Conservation (phyloP, 352 stramenopile genomes). For the Phytophthora pseudosyringae region DNA sequence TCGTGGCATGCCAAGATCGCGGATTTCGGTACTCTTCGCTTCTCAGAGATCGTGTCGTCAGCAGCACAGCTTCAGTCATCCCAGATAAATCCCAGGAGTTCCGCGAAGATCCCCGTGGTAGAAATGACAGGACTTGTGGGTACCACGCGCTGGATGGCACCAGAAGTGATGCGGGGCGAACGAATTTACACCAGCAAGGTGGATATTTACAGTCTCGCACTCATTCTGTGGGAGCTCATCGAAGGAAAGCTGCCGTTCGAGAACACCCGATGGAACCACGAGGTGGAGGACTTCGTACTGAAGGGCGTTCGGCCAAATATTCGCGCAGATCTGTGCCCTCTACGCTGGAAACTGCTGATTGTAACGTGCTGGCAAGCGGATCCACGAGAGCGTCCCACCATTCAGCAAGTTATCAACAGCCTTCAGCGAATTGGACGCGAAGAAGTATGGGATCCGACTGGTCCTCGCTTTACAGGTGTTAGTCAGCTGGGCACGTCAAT, state of each 20-base stretch:
- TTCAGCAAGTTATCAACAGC: constrained; percentile 86
- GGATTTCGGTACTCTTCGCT: constrained; percentile 89
- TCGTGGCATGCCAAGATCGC: constrained; percentile 92
- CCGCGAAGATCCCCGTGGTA: constrained; percentile 44
- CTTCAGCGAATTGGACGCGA: constrained; percentile 83
- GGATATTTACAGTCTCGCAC: constrained; percentile 89
- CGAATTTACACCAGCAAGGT: constrained; percentile 90
- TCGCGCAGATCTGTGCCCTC: constrained; percentile 66
- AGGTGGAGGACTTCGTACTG: constrained; percentile 86
- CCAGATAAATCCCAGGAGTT: constrained; percentile 29
- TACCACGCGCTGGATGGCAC: constrained; percentile 91
- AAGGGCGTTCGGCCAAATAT: constrained; percentile 73
- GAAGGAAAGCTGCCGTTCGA: constrained; percentile 85
- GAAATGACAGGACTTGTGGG: constrained; percentile 90
- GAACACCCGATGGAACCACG: constrained; percentile 83
- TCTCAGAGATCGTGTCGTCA: constrained; percentile 87
- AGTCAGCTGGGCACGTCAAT: constrained; percentile 56
- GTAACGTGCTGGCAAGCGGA: constrained; percentile 87
- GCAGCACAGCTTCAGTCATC: constrained; percentile 54
- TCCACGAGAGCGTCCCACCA: constrained; percentile 79
- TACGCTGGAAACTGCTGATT: constrained; percentile 83
- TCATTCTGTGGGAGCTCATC: constrained; percentile 91
- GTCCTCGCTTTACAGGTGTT: constrained; percentile 62
- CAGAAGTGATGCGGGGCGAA: constrained; percentile 88
- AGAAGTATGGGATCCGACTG: constrained; percentile 73